These are phyloP conservation scores for Metschnikowia continentalis DNA, from an alignment of 805 yeast species.

Conservation along the genomic window DNA sequence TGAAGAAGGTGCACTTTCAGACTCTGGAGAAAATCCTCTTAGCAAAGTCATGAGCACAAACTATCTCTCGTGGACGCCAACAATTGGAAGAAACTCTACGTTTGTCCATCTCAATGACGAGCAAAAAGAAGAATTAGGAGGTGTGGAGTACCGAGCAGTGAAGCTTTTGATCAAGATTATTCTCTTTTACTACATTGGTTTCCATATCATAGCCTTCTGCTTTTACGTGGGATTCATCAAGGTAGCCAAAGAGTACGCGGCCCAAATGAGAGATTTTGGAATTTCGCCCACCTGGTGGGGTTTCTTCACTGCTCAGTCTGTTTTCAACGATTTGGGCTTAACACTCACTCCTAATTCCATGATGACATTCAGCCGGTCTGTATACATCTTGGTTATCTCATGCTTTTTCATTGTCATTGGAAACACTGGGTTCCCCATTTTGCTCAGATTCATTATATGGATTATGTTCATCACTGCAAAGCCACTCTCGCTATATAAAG, in stretches of 20 bases:
- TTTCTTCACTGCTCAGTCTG: conserved; percentile 71
- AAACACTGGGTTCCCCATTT: conserved; percentile 89
- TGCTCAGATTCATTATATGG: conserved; percentile 83
- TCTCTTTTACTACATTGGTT: conserved; percentile 66
- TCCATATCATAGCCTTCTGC: conserved; percentile 54
- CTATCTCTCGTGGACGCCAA: conserved; percentile 87
- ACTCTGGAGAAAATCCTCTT: conserved; percentile 15
- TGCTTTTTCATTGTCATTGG: conserved; percentile 81
- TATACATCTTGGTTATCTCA: conserved; percentile 59
- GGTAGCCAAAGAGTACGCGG: conserved; percentile 37
- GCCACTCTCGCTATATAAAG: conserved; percentile 59
- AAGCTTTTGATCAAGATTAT: conserved; percentile 69
- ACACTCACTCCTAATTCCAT: conserved; percentile 82
- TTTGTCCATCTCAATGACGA: conserved; percentile 76
- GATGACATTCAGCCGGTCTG: conserved; percentile 57
- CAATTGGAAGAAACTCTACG: conserved; percentile 88
- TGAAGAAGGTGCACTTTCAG: conserved; percentile 18
- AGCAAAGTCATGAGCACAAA: conserved; percentile 45
- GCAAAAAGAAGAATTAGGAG: conserved; percentile 93
- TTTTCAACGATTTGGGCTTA: conserved; percentile 82
- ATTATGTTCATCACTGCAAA: conserved; percentile 60
- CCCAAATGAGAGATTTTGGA: conserved; percentile 49
- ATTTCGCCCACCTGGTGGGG: conserved; percentile 91
- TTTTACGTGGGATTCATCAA: conserved; percentile 57
- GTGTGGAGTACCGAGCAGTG: conserved; percentile 91